Evolutionary conservation across 208 protist species (phyloP).

Genomic region (Herpetomonas samuelpessoai): DNA sequence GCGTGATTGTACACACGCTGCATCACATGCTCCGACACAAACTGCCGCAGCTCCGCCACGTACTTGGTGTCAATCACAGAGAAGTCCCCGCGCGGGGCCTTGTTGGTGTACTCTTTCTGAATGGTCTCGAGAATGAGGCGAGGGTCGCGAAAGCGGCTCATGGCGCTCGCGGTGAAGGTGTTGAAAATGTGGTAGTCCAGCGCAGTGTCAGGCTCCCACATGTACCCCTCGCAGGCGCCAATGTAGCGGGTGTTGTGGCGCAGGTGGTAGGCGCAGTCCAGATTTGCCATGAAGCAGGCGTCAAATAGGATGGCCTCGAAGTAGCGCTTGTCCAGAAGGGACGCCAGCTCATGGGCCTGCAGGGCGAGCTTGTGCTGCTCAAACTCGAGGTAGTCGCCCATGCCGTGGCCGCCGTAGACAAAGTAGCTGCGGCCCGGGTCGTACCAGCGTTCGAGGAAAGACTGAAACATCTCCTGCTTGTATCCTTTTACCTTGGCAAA

Average conservation of each 20-base stretch:
- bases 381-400: constrained; percentile 86
- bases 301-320: constrained; percentile 88
- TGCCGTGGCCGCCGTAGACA: constrained; percentile 85
- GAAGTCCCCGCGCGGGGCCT: constrained; percentile 68
- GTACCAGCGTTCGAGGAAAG: constrained; percentile 49
- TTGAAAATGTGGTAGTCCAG: constrained; percentile 85
- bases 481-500: constrained; percentile 48
- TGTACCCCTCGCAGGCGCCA: constrained; percentile 80
- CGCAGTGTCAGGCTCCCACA: constrained; percentile 79
- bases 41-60: constrained; percentile 52
- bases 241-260: constrained; percentile 83
- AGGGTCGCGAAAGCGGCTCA: constrained; percentile 69
- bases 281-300: constrained; percentile 87
- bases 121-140: constrained; percentile 56
- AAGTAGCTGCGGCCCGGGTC: constrained; percentile 76
- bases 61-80: constrained; percentile 71
- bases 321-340: constrained; percentile 45
- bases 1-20: constrained; percentile 75
- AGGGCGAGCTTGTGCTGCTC: constrained; percentile 52
- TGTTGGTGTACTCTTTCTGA: constrained; percentile 72
- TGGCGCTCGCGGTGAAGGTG: constrained; percentile 61
- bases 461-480: constrained; percentile 48
- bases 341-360: constrained; percentile 75
- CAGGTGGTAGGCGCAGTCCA: constrained; percentile 82
- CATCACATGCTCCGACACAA: constrained; percentile 64